phyloP scores from a whole-genome alignment of 441 rosid genomes.

The Erodium moschatum region DNA sequence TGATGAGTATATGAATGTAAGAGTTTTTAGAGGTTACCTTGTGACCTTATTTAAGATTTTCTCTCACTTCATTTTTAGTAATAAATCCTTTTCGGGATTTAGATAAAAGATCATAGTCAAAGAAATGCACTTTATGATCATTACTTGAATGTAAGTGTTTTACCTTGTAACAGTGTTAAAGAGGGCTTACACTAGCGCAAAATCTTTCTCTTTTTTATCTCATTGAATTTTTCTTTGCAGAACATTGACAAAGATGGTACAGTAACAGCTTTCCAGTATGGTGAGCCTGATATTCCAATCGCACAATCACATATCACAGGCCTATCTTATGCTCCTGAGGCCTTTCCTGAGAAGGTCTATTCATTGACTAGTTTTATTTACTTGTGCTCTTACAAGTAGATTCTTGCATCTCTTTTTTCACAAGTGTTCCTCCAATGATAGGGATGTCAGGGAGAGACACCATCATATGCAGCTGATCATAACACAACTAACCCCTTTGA shows the following conservation, averaged over 20 bases:
- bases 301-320: slow-evolving; percentile 26
- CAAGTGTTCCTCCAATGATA: neutral
- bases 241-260: slow-evolving; percentile 23
- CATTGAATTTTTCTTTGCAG: slow-evolving; percentile 28
- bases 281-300: slow-evolving; percentile 26
- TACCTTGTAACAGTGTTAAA: slow-evolving; percentile 9
- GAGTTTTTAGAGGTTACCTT: slow-evolving; percentile 29
- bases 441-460: slow-evolving; percentile 38
- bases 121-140: neutral
- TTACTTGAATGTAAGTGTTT: slow-evolving; percentile 7
- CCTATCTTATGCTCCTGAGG: slow-evolving; percentile 30
- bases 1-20: slow-evolving; percentile 35
- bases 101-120: neutral
- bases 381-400: neutral
- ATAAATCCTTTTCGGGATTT: neutral
- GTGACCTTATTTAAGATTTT: neutral
- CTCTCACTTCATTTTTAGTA: neutral
- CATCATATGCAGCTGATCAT: slow-evolving; percentile 29
- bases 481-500: slow-evolving; percentile 88
- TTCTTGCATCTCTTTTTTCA: slow-evolving; percentile 1
- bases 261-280: slow-evolving; percentile 24
- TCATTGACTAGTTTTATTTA: slow-evolving; percentile 25
- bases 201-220: slow-evolving; percentile 20
- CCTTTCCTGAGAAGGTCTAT: slow-evolving; percentile 25
- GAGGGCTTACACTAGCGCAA: neutral